These are phyloP conservation scores for Suhomyces xylopsoci DNA, from an alignment of 805 yeast species.

Conservation along the genomic window DNA sequence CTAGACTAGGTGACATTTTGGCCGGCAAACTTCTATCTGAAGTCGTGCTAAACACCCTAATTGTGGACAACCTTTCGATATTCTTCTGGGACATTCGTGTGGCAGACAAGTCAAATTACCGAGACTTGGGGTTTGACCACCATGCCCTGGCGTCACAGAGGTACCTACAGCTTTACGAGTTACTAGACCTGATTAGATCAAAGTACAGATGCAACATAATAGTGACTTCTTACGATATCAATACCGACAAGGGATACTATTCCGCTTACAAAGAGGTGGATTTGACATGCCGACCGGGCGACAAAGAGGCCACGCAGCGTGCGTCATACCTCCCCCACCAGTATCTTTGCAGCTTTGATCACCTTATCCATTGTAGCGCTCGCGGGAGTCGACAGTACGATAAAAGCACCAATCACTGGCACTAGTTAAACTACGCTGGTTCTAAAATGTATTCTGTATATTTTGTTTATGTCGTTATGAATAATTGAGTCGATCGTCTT, in stretches of 20 bases:
- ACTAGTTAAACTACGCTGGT: not conserved
- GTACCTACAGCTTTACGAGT: constrained; percentile 14
- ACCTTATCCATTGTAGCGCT: not conserved
- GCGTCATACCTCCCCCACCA: not conserved
- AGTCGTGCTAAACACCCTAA: constrained; percentile 16
- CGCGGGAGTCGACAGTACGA: not conserved
- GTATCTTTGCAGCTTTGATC: not conserved
- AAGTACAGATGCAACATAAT: constrained; percentile 26
- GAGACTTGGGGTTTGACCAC: constrained; percentile 6
- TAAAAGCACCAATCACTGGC: not conserved
- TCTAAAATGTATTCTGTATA: not conserved
- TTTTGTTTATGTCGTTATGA: constrained; percentile 4
- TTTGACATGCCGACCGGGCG: not conserved
- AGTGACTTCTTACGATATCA: constrained; percentile 26
- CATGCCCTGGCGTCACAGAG: constrained; percentile 5
- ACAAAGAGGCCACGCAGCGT: not conserved
- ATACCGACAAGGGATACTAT: constrained; percentile 31
- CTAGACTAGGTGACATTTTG: not conserved
- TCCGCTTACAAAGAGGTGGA: not conserved
- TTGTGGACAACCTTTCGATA: constrained; percentile 33
- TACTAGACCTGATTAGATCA: constrained; percentile 11
- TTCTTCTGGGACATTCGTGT: constrained; percentile 30
- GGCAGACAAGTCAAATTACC: constrained; percentile 3
- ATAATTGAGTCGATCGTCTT: constrained; percentile 14
- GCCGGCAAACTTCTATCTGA: constrained; percentile 1